Conservation (phyloP, 805 yeast genomes). For the Kregervanrija delftensis region DNA sequence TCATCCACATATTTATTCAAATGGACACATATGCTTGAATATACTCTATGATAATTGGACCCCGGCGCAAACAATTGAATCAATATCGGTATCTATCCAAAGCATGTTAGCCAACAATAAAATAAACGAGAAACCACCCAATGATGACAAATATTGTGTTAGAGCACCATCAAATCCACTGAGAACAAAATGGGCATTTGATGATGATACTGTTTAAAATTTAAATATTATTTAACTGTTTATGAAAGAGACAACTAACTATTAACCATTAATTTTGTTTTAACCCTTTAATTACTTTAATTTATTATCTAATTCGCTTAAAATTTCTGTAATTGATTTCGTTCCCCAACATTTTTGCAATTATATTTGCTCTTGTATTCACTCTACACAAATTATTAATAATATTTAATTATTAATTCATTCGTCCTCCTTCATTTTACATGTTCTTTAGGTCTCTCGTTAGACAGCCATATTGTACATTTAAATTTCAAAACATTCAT, state of each 20-base stretch:
- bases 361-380: too few species aligned
- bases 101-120: slow-evolving; percentile 53
- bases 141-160: slow-evolving; percentile 40
- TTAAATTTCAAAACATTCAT: too few species aligned
- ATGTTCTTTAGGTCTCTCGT: too few species aligned
- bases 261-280: too few species aligned
- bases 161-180: slow-evolving; percentile 56
- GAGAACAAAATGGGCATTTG: slow-evolving; percentile 42
- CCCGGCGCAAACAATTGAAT: slow-evolving; percentile 49
- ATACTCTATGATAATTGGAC: slow-evolving; percentile 62
- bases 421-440: too few species aligned
- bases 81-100: slow-evolving; percentile 51
- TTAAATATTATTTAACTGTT: background rate
- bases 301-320: background rate
- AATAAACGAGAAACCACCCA: slow-evolving; percentile 47
- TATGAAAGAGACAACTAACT: too few species aligned
- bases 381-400: too few species aligned
- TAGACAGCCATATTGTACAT: too few species aligned
- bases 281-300: background rate
- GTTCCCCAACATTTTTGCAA: too few species aligned
- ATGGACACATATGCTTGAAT: slow-evolving; percentile 74
- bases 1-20: slow-evolving; percentile 70
- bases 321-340: background rate
- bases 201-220: slow-evolving; percentile 44
- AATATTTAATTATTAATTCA: too few species aligned